phyloP scores from a whole-genome alignment of 768 basidiomycete genomes.

The Mycena filopes region DNA sequence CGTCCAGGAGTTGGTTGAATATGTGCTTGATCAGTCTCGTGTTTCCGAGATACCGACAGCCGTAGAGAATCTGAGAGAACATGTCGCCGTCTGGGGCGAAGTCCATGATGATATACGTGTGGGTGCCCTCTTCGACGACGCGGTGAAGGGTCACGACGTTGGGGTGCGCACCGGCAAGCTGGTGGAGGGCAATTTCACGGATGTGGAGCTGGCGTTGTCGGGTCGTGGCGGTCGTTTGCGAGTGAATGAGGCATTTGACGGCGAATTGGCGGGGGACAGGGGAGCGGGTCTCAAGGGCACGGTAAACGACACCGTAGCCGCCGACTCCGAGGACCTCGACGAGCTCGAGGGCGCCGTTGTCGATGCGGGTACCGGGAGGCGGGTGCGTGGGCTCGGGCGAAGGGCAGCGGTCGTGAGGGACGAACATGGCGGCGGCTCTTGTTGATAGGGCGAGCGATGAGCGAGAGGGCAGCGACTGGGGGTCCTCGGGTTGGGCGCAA shows the following conservation, averaged over 20 bases:
- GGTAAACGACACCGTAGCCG: slow-evolving; percentile 96
- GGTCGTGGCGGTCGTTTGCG: slow-evolving; percentile 50
- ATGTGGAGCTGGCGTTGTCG: slow-evolving; percentile 83
- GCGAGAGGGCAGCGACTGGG: slow-evolving; percentile 20
- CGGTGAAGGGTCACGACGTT: slow-evolving; percentile 91
- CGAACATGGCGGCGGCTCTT: slow-evolving; percentile 27
- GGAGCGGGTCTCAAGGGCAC: slow-evolving; percentile 73
- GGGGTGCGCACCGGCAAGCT: slow-evolving; percentile 77
- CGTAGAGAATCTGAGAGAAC: slow-evolving; percentile 88
- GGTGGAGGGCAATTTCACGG: slow-evolving; percentile 88
- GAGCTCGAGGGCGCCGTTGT: slow-evolving; percentile 84
- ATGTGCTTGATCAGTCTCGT: slow-evolving; percentile 87
- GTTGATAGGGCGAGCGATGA: background rate
- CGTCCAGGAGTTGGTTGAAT: slow-evolving; percentile 93
- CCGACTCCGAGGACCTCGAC: slow-evolving; percentile 90
- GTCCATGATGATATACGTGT: slow-evolving; percentile 94
- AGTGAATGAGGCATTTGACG: slow-evolving; percentile 88
- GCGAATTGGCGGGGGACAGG: slow-evolving; percentile 72
- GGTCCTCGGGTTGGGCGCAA: slow-evolving; percentile 28
- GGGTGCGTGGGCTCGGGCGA: slow-evolving; percentile 50
- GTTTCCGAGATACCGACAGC: slow-evolving; percentile 84
- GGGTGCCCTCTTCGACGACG: slow-evolving; percentile 83
- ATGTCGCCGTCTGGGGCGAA: slow-evolving; percentile 92
- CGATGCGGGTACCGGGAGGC: slow-evolving; percentile 82
- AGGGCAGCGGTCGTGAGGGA: slow-evolving; percentile 26